Evolutionary conservation across 768 basidiomycete genomes (phyloP), one percentile per base, ranked within the genome.

Genomic region (Chalciporus chontae): DNA sequence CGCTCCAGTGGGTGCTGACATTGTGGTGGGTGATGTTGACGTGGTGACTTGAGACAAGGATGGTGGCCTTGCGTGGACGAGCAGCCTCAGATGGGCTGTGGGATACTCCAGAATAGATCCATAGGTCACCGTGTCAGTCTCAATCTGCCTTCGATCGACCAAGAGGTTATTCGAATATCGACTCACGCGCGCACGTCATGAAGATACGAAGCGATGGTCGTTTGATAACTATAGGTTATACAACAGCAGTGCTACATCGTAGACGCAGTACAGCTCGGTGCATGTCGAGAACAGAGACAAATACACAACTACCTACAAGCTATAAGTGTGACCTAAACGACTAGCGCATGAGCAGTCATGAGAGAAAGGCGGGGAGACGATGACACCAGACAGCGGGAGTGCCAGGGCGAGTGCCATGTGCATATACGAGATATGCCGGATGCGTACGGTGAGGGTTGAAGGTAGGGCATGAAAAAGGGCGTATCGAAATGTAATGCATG

Each of bases 251-350:
- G 51, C 66, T 67, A 67, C 66, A 67, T 67, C 63, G 23, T 57
- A 24, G 51, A 69, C 50, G 61, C 53, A 69, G 65, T 57, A 63
- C 61, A 55, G 42, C 53, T 50, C 19, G 48, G 66, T 67, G 56
- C 59, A 64, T 52, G 67, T 67, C 61, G 43, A 34, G 54, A 54
- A 29, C 31, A 53, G 53, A 44, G 65, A 59, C 63, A 61, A 24
- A 48, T 65, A 67, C 63, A 63, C 52, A 55, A 54, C 55, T 69
- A 69, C 65, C 67, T 69, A 69, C 67, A 61, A 53, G 37, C 47
- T 38, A n/a, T n/a, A 55, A 50, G 27, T 26, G 43, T 42, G 24
- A 52, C 43, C 50, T 51, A 66, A 66, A 60, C 64, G 57, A 62
- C 56, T 31, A 66, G 32, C 41, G 53, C 46, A 50, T 21, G 55